Conservation (phyloP, 2,329 filamentous ascomycete genomes). For the Shiraia sp. region DNA sequence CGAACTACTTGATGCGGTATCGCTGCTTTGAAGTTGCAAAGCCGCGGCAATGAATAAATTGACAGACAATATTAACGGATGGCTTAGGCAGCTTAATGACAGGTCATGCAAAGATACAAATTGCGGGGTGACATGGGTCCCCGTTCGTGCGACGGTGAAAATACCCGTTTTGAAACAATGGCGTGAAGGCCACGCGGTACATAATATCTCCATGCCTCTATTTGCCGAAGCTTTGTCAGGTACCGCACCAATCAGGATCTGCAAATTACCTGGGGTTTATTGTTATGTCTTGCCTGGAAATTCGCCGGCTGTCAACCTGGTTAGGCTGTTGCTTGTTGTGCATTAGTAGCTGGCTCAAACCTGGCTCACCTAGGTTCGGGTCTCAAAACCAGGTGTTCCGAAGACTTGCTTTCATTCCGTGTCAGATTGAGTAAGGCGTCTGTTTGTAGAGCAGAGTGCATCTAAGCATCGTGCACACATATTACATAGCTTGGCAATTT, state of each 20-base stretch:
- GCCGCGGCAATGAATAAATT: constrained; percentile 26
- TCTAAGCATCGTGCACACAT: no score
- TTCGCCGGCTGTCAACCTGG: constrained; percentile 5
- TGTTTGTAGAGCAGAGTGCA: background rate
- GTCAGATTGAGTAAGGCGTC: constrained; percentile 6
- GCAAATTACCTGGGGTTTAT: background rate
- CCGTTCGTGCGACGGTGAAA: constrained; percentile 17
- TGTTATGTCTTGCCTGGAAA: constrained; percentile 4
- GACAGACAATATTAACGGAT: constrained; percentile 22
- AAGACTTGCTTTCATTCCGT: constrained; percentile 5
- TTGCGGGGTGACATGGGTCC: constrained; percentile 18
- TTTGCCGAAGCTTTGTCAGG: no score
- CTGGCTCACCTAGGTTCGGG: constrained; percentile 13
- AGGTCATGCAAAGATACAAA: constrained; percentile 9
- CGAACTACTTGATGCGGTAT: constrained; percentile 7
- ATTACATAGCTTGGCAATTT: no score
- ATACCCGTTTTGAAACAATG: constrained; percentile 4
- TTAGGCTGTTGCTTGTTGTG: constrained; percentile 8
- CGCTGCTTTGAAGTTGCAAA: constrained; percentile 10
- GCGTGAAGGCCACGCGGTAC: constrained; percentile 1
- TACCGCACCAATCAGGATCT: background rate
- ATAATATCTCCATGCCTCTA: background rate
- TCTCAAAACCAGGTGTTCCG: background rate
- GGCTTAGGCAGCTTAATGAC: constrained; percentile 10
- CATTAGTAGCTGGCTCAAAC: constrained; percentile 12